phyloP scores from a whole-genome alignment of 2,329 filamentous ascomycete species.

The Venturia pyrina region DNA sequence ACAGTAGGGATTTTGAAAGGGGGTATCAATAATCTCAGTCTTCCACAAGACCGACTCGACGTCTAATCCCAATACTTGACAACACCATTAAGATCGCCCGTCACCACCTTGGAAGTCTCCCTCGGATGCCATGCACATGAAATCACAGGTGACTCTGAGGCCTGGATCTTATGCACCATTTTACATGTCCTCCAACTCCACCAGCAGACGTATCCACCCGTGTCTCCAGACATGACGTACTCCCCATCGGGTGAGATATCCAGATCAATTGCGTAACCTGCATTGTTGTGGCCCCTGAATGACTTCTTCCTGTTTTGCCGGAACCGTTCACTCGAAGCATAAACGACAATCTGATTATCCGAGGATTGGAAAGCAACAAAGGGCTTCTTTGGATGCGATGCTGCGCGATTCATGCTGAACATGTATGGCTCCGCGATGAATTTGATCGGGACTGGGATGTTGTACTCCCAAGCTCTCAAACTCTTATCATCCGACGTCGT shows the following conservation, averaged over 20 bases:
- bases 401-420: conserved; percentile 85
- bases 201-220: conserved; percentile 81
- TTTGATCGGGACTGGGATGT: conserved; percentile 95
- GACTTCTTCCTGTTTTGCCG: conserved; percentile 95
- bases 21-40: background rate
- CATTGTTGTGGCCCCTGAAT: conserved; percentile 92
- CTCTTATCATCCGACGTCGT: conserved; percentile 97
- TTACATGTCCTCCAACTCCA: conserved; percentile 99
- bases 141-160: conserved; percentile 72
- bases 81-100: conserved; percentile 77
- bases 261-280: conserved; percentile 85
- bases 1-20: background rate
- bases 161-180: conserved; percentile 94
- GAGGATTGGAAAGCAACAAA: conserved; percentile 88
- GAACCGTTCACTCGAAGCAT: conserved; percentile 90
- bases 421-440: conserved; percentile 97
- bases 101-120: conserved; percentile 88
- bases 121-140: conserved; percentile 94
- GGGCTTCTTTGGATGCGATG: conserved; percentile 79
- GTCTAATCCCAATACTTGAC: conserved; percentile 85
- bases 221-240: conserved; percentile 80
- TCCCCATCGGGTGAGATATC: conserved; percentile 84
- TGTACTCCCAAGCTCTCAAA: conserved; percentile 86
- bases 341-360: conserved; percentile 96
- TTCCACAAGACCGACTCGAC: background rate